phyloP scores from a whole-genome alignment of 2,329 filamentous ascomycete genomes.

The Phialophora chinensis region DNA sequence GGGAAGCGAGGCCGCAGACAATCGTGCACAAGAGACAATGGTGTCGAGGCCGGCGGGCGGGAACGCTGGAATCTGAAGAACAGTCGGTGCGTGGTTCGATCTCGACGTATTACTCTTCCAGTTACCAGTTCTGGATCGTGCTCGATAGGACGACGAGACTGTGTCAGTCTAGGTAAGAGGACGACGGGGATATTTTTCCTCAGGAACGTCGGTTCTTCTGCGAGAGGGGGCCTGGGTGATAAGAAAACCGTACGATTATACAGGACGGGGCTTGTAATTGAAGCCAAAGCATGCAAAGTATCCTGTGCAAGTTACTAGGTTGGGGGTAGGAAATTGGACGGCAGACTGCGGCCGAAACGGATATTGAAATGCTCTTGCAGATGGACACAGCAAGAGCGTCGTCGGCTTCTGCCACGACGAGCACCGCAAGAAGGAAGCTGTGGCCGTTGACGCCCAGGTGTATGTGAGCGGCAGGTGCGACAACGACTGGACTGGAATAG shows the following conservation, averaged over 20 bases:
- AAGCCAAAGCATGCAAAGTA: conserved; percentile 5
- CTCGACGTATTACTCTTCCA: neutral
- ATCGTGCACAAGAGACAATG: neutral
- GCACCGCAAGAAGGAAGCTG: neutral
- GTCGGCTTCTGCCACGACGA: neutral
- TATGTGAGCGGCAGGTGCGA: conserved; percentile 48
- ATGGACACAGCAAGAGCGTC: neutral
- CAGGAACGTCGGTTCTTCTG: neutral
- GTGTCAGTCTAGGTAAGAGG: neutral
- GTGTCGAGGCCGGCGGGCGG: neutral
- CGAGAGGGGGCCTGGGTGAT: neutral
- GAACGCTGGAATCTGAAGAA: neutral
- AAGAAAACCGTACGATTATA: conserved; percentile 1
- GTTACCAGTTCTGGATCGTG: neutral
- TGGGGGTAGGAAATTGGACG: neutral
- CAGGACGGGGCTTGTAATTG: neutral
- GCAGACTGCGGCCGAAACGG: neutral
- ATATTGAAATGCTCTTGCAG: neutral
- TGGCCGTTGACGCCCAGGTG: neutral
- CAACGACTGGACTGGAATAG: neutral
- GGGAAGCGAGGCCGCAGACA: neutral
- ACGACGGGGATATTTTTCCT: neutral
- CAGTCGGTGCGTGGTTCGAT: neutral
- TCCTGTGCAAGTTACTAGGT: neutral
- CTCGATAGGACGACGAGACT: neutral